These are phyloP conservation scores for Chamaenerion angustifolium DNA, from an alignment of 345 rosid species.

Conservation along the genomic window DNA sequence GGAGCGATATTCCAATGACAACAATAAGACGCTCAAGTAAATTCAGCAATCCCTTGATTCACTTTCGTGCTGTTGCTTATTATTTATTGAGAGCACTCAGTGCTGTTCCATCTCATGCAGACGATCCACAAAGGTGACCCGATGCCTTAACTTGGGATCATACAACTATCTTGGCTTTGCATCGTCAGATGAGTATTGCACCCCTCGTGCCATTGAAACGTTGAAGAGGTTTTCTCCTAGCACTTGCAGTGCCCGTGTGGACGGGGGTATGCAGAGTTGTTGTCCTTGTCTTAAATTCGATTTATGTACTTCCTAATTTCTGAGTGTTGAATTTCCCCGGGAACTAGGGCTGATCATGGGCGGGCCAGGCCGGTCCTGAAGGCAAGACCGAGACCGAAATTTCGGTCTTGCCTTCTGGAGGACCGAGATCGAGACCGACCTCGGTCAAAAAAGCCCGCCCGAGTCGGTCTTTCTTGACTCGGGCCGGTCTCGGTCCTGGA, in stretches of 20 bases:
- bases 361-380: no score
- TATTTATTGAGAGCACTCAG: neutral
- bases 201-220: slow-evolving; percentile 72
- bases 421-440: no score
- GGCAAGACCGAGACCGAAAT: no score
- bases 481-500: no score
- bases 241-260: slow-evolving; percentile 79
- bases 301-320: slow-evolving; percentile 6
- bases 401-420: no score
- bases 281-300: neutral
- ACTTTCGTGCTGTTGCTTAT: no score
- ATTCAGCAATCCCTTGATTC: neutral
- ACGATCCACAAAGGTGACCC: slow-evolving; percentile 52
- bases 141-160: slow-evolving; percentile 87
- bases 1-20: slow-evolving; percentile 69
- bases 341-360: no score
- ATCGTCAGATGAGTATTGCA: slow-evolving; percentile 90
- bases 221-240: slow-evolving; percentile 66
- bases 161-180: slow-evolving; percentile 98
- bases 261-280: slow-evolving; percentile 46
- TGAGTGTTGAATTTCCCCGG: slow-evolving; percentile 21
- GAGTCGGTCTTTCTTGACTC: no score
- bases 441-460: no score
- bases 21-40: slow-evolving; percentile 75
- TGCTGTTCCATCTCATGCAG: slow-evolving; percentile 24